phyloP scores from a whole-genome alignment of 2,329 filamentous ascomycete genomes.

The Cercospora sojina region DNA sequence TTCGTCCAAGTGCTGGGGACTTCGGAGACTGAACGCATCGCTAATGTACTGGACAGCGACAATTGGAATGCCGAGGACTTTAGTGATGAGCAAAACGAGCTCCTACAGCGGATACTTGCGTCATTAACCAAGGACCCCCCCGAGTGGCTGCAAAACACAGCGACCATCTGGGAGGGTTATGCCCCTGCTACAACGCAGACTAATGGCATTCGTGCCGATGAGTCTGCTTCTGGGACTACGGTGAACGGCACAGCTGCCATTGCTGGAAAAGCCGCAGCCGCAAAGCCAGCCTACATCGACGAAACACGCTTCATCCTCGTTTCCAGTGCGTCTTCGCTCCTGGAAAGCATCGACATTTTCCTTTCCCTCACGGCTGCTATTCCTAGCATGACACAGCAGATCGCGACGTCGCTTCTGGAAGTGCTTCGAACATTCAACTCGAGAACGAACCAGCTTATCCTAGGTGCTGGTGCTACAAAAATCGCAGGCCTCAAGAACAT shows the following conservation, averaged over 20 bases:
- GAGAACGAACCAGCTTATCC: conserved; percentile 90
- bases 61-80: conserved; percentile 80
- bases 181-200: conserved; percentile 14
- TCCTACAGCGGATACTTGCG: conserved; percentile 65
- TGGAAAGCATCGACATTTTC: conserved; percentile 79
- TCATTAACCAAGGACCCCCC: conserved; percentile 69
- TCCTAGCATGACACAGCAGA: conserved; percentile 82
- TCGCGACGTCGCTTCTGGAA: conserved; percentile 74
- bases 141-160: conserved; percentile 60
- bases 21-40: conserved; percentile 69
- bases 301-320: conserved; percentile 83
- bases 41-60: conserved; percentile 75
- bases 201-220: conserved; percentile 34
- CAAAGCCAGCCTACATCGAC: conserved; percentile 67
- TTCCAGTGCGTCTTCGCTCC: conserved; percentile 75
- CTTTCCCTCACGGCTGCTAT: conserved; percentile 80
- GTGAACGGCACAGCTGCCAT: conserved; percentile 22
- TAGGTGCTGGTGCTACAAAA: conserved; percentile 86
- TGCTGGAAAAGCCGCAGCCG: conserved; percentile 24
- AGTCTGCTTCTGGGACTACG: conserved; percentile 8
- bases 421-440: conserved; percentile 95
- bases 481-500: conserved; percentile 94
- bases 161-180: conserved; percentile 52
- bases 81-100: conserved; percentile 57
- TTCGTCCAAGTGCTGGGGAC: conserved; percentile 73